Base-by-base conservation (phyloP, 805 yeast species). In the Hanseniaspora pseudoguilliermondii region DNA sequence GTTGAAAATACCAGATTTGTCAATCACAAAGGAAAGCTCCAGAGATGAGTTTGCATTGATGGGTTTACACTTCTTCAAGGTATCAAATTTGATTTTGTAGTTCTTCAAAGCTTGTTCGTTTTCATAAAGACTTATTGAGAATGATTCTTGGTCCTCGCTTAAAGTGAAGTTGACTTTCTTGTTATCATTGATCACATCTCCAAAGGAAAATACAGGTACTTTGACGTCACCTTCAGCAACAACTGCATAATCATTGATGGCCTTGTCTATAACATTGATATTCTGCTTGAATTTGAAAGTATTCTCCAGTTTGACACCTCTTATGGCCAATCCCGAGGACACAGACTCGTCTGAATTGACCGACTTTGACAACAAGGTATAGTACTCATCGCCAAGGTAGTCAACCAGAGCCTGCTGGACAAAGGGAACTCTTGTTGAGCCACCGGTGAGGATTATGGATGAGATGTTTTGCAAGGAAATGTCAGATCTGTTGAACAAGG, bases 271-370 rank as follows among this genome's bases (percentile, higher is more conserved):
- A 3, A 87, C 73, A 25, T 73, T 69, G 49, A 87, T 75, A 44
- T 79, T 80, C 11, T 66, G 65, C 61, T 79, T 79, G 7, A 85
- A 75, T 61, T 82, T 79, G 67, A 81, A 83, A 62, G 81, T 76
- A 41, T 80, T 76, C n/a, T 88, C 80, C 40, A 87, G 72, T 49
- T 80, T 75, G 42, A 88, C 84, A 21, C 93, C 97, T 60, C 89
- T 78, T 40, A 85, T 72, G n/a, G 96, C 81, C 2, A 95, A 80
- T 50, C 98, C 98, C 62, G 86, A 75, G 15, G 87, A 96, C 53
- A 87, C 87, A 47, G 97, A 82, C 71, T 93, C 98, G 69, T 93
- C 98, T 0, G 98, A 93, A 68, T 93, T 93, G 47, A 93, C 95
- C 52, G 83, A 86, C 67, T 83, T 88, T 23, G 95, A 76, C 41